These are phyloP conservation scores for Botryotinia convoluta DNA, from an alignment of 2,329 filamentous ascomycete genomes.

Conservation along the genomic window DNA sequence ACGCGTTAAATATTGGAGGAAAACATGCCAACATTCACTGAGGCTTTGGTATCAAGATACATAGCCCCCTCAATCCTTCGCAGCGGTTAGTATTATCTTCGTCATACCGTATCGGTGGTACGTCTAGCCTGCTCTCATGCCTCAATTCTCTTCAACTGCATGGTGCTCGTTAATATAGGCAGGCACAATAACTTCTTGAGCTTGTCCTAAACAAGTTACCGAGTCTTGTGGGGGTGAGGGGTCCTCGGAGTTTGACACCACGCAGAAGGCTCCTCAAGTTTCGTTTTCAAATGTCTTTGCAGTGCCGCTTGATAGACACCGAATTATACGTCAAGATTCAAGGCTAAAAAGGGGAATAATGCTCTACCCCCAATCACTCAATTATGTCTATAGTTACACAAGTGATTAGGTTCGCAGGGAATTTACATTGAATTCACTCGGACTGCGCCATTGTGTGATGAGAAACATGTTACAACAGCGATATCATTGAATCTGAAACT, in stretches of 20 bases:
- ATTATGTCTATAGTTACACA: not conserved
- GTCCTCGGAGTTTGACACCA: too few species aligned
- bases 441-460: too few species aligned
- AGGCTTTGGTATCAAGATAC: not conserved
- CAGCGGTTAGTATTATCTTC: not conserved
- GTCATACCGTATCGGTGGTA: not conserved
- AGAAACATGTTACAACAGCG: not conserved
- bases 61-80: not conserved
- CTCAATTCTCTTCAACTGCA: not conserved
- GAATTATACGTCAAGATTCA: too few species aligned
- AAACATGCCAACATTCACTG: not conserved
- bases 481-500: not conserved
- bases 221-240: not conserved
- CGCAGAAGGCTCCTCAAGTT: not conserved
- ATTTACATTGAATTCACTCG: not conserved
- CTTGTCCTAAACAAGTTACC: not conserved
- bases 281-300: not conserved
- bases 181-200: not conserved
- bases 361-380: not conserved
- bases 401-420: too few species aligned
- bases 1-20: not conserved
- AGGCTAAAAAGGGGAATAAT: not conserved
- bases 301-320: not conserved
- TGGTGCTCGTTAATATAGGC: not conserved
- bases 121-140: not conserved